A percentile compares a stretch with the other conserved stretches of the same genome.
phyloP scores from a whole-genome alignment of 345 rosid species.

The Corchorus olitorius region DNA sequence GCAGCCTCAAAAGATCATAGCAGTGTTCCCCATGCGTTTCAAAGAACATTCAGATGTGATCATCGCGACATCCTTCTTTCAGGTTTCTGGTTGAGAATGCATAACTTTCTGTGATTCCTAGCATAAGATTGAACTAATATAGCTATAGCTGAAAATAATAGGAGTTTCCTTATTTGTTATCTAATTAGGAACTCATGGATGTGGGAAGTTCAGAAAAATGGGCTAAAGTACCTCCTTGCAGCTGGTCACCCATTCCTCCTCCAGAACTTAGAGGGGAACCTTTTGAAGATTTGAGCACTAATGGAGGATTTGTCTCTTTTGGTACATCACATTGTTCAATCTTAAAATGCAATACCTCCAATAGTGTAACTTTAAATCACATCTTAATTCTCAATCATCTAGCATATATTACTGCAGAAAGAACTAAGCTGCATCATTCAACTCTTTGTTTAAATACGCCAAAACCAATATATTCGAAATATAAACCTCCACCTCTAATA shows the following conservation, averaged over 20 bases:
- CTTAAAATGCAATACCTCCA: slow-evolving; percentile 5
- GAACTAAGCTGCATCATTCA: background rate
- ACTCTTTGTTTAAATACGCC: background rate
- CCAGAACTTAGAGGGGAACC: slow-evolving; percentile 81
- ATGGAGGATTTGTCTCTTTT: slow-evolving; percentile 82
- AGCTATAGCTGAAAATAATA: background rate
- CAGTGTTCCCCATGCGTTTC: slow-evolving; percentile 87
- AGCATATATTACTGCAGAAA: background rate
- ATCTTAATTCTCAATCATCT: slow-evolving; percentile 1
- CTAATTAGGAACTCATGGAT: slow-evolving; percentile 70
- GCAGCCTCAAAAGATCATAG: slow-evolving; percentile 62
- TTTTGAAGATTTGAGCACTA: slow-evolving; percentile 75
- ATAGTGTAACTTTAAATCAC: background rate
- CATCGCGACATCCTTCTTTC: slow-evolving; percentile 81
- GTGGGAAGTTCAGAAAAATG: slow-evolving; percentile 66
- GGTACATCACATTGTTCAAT: slow-evolving; percentile 41
- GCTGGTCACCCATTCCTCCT: slow-evolving; percentile 92
- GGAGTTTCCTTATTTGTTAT: background rate
- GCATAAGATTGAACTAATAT: slow-evolving; percentile 3
- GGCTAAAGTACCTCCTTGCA: slow-evolving; percentile 78
- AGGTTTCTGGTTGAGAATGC: slow-evolving; percentile 43
- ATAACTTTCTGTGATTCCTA: background rate
- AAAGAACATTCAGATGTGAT: slow-evolving; percentile 76
- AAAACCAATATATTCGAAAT: slow-evolving; percentile 12
- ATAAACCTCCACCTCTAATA: background rate